phyloP scores from a whole-genome alignment of 2,329 filamentous ascomycete genomes.

The Paramyrothecium roridum region DNA sequence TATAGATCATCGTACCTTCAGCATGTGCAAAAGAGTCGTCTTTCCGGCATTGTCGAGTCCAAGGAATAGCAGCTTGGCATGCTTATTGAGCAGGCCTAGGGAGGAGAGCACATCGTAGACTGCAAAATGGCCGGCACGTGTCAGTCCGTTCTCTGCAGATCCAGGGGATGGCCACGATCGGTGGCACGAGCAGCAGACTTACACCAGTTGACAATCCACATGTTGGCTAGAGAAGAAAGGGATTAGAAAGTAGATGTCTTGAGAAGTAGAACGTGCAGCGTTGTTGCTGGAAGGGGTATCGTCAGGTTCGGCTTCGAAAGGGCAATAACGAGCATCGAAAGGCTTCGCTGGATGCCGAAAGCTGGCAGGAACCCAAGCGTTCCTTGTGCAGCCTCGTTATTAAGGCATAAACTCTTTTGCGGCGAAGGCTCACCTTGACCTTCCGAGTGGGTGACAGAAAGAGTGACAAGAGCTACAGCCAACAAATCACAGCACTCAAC shows the following conservation, averaged over 20 bases:
- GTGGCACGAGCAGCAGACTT: conserved; percentile 42
- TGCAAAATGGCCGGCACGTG: conserved; percentile 23
- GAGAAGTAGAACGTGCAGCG: too few relatives aligned
- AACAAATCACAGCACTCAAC: too few relatives aligned
- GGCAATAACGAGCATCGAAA: conserved; percentile 11
- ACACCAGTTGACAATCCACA: conserved; percentile 98
- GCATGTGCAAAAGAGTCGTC: conserved; percentile 90
- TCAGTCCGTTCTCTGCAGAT: conserved; percentile 21
- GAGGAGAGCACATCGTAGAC: conserved; percentile 89
- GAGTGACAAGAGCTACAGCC: too few relatives aligned
- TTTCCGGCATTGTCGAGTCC: conserved; percentile 94
- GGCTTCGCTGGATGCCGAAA: conserved; percentile 18
- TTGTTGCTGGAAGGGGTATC: background rate
- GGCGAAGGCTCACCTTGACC: background rate
- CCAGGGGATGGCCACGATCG: conserved; percentile 3
- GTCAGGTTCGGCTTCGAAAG: background rate
- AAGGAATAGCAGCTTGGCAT: conserved; percentile 91
- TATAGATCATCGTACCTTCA: conserved; percentile 62
- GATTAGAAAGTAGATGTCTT: conserved; percentile 12
- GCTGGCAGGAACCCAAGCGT: conserved; percentile 18
- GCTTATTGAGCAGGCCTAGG: conserved; percentile 89
- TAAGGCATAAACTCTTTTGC: conserved; percentile 14
- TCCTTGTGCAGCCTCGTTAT: conserved; percentile 13
- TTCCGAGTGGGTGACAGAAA: too few relatives aligned
- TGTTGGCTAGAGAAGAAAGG: conserved; percentile 37